Evolutionary conservation across 1,139 yeast genomes (phyloP), one percentile per base, ranked within the genome.

Genomic region (Suhomyces choctaworum): DNA sequence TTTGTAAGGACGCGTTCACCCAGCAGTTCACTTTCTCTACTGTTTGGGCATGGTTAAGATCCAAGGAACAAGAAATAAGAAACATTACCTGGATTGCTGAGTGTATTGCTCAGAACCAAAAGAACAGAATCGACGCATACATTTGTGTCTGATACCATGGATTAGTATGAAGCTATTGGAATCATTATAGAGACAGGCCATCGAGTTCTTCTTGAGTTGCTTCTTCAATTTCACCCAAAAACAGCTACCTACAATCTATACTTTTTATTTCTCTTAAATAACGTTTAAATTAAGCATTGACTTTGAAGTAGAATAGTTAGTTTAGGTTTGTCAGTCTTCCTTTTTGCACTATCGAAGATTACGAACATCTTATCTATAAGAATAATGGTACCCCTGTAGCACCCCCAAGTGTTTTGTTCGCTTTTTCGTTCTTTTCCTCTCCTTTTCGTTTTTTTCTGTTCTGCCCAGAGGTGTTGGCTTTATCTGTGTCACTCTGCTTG

Each of bases 11-110:
- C 57, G 96, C 97, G 0, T 89, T 94, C 62, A 89, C 98, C 25
- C 98, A 92, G 64, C 98, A 92, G 60, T 94, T 94, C 59, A 83
- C 97, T 11, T 78, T 85, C 51, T 77, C 92, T 30, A 83, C 96
- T 2, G 73, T 92, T 39, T 94, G 96, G 92, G 96, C 97, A 5
- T 92, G 97, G 95, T 77, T 94, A 57, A 83, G 89, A 64, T 81
- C 96, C 13, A 85, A 86, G 55, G 98, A 94, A 64, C 98, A 94
- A 65, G 99, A 94, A 63, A 79, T 94, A 42, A 78, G 98, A 62
- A 94, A 94, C 60, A 82, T 94, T 46, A 87, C 97, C 15, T 94
- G 98, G 98, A 90, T 94, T 44, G 96, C 97, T 31, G 99, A 94
- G 67, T 94, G 99, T 68, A 84, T 84, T 63, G 90, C 92, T 29